Evolutionary conservation across 2,329 filamentous ascomycete species (phyloP), one percentile per base, ranked within the genome.

Genomic region (Penicillium thymicola): DNA sequence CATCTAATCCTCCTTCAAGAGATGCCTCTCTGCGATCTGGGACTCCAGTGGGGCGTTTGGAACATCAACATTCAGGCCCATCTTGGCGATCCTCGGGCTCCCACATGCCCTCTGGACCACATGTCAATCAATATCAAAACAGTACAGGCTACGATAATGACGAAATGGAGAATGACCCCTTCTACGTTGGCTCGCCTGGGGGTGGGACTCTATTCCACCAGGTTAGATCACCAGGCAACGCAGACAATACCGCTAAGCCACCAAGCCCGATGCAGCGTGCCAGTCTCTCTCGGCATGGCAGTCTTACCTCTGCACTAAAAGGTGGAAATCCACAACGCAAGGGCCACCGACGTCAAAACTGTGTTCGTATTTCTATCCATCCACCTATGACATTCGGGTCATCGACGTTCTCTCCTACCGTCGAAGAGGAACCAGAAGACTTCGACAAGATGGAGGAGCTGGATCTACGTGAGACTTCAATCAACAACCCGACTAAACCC

Each of bases 281-380:
- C 7, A 67, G 65, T 32, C 52, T 60, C 14, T 65, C 66, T 27
- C 52, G 57, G 11, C 68, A 60, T 38, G 54, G 60, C 2, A 63
- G 66, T 30, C 50, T 71, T 36, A 59, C 66, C 21, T 75, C 72
- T 5, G 71, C 72, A 6, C 51, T 74, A 51, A 74, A 73, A 49
- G 65, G 66, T 8, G 64, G 66, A 4, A 71, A 65, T 10, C 66
- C 66, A 1, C 64, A 67, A n/a, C 70, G 72, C 28, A 75, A 73
- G 51, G 72, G 74, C 13, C 75, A 79, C 55, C 67, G 68, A 47
- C 71, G 75, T 37, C 75, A 78, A 38, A 77, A 77, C 45, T 77
- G 74, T 51, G 72, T 78, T 3, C 72, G 75, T 21, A 76, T 78
- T 49, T 73, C 75, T 1, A 74, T 72, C 30, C 66, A 72, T 45